Conservation (phyloP, 257 asterid genomes). For the Osmanthus fragrans region DNA sequence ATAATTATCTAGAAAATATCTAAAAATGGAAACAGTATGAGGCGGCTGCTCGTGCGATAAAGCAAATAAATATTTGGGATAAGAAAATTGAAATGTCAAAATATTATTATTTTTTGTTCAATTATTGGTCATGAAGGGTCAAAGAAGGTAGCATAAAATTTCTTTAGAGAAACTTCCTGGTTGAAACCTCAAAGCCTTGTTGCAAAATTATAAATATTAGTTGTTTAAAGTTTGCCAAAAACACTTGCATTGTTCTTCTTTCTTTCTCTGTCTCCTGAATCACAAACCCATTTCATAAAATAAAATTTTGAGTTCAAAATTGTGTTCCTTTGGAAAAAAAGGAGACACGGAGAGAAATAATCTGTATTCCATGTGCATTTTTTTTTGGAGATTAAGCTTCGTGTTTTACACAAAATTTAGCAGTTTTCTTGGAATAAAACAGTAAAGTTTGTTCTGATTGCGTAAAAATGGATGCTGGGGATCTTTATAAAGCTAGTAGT, state of each 20-base stretch:
- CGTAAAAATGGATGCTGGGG: constrained; percentile 35
- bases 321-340: neutral
- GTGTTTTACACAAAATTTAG: neutral
- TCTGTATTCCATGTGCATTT: neutral
- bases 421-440: neutral
- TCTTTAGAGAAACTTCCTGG: neutral
- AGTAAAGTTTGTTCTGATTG: neutral
- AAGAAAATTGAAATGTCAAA: neutral
- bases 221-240: neutral
- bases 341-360: neutral
- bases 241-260: neutral
- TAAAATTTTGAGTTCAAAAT: neutral
- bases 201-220: neutral
- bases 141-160: neutral
- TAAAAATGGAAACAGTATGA: neutral
- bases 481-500: constrained; percentile 34
- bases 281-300: neutral
- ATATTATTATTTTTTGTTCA: neutral
- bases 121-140: neutral
- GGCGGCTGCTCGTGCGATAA: constrained; percentile 2
- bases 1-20: neutral
- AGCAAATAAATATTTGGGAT: neutral
- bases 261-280: neutral
- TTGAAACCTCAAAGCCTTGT: neutral
- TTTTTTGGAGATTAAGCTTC: neutral